A percentile compares a stretch with the other conserved stretches of the same genome.
phyloP scores from a whole-genome alignment of 108 stramenopile genomes.

The Chaetoceros tenuissimus region DNA sequence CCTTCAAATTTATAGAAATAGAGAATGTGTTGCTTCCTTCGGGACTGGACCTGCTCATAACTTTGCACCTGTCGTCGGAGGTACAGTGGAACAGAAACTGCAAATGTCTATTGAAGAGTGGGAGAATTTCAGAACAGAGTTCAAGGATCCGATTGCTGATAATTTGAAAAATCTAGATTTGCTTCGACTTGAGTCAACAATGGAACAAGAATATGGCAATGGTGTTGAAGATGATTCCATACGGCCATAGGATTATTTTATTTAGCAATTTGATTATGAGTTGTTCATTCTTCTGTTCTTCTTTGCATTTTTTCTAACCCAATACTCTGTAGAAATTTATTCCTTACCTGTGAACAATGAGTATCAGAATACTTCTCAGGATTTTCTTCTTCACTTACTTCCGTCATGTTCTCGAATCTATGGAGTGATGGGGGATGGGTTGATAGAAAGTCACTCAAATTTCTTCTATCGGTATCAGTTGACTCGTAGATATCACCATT shows the following conservation, averaged over 20 bases:
- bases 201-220: background rate
- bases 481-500: slow-evolving; percentile 16
- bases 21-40: slow-evolving; percentile 26
- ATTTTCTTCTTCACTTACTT: slow-evolving; percentile 39
- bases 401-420: slow-evolving; percentile 32
- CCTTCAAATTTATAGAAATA: slow-evolving; percentile 24
- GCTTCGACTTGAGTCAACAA: background rate
- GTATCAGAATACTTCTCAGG: slow-evolving; percentile 35
- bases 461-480: slow-evolving; percentile 13
- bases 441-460: slow-evolving; percentile 24
- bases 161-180: background rate
- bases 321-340: slow-evolving; percentile 19
- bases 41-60: slow-evolving; percentile 15
- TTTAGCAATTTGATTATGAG: background rate
- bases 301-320: background rate
- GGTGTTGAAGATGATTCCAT: background rate
- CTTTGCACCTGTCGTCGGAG: slow-evolving; percentile 14
- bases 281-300: too few species aligned
- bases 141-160: slow-evolving; percentile 4
- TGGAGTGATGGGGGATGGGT: slow-evolving; percentile 60
- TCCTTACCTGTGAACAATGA: slow-evolving; percentile 19
- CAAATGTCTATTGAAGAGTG: slow-evolving; percentile 12
- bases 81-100: slow-evolving; percentile 13
- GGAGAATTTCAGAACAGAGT: slow-evolving; percentile 15
- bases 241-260: background rate